Conservation (phyloP, 768 basidiomycete genomes). For the Rickenella mellea region DNA sequence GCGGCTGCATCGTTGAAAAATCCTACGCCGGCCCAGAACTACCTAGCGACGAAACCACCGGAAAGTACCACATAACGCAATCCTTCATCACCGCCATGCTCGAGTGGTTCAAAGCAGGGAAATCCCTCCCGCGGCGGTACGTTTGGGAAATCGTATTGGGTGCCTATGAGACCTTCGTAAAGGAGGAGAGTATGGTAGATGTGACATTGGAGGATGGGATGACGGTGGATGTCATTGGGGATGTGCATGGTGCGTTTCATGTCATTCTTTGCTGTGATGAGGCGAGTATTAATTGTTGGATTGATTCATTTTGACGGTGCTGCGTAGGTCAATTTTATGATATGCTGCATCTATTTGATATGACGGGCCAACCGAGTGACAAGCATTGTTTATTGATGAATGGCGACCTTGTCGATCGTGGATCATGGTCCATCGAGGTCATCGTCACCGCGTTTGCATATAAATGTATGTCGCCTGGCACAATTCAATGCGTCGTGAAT, state of each 20-base stretch:
- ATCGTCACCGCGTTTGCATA: conserved; percentile 89
- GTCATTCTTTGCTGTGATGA: conserved; percentile 12
- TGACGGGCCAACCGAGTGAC: conserved; percentile 79
- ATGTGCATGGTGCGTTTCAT: conserved; percentile 67
- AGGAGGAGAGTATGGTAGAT: conserved; percentile 76
- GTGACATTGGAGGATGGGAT: conserved; percentile 65
- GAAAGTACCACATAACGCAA: conserved; percentile 56
- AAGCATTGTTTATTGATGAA: conserved; percentile 87
- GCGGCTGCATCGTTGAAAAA: conserved; percentile 71
- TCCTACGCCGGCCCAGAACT: conserved; percentile 72
- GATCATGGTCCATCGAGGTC: conserved; percentile 92
- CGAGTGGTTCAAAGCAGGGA: conserved; percentile 89
- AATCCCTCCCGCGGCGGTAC: conserved; percentile 78
- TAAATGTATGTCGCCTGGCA: conserved; percentile 61
- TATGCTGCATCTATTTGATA: conserved; percentile 72
- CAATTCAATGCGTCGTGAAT: too few species aligned
- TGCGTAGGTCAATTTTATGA: conserved; percentile 87
- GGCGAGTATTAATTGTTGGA: too few species aligned
- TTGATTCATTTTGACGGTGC: background rate
- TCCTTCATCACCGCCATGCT: conserved; percentile 84
- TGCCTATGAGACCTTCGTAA: conserved; percentile 62
- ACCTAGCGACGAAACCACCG: conserved; percentile 43
- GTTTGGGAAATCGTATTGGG: conserved; percentile 95
- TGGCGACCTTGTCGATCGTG: conserved; percentile 94
- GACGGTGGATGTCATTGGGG: conserved; percentile 90